A percentile compares a stretch with the other conserved stretches of the same genome.
Conservation (phyloP, 2,329 filamentous ascomycete species). For the Xylariaceae sp. region DNA sequence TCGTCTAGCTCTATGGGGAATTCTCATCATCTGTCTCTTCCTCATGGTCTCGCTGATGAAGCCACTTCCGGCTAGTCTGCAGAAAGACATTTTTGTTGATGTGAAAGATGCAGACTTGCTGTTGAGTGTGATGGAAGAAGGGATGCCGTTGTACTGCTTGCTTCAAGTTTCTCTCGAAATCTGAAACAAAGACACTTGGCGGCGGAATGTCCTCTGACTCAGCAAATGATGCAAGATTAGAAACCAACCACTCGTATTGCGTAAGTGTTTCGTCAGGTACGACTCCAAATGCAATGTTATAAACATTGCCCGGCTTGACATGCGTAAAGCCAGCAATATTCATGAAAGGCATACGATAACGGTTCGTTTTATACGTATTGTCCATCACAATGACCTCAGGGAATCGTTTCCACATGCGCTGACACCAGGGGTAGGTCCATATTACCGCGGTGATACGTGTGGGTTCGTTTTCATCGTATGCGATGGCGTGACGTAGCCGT, state of each 20-base stretch:
- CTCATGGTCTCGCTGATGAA: background rate
- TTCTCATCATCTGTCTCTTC: background rate
- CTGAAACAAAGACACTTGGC: background rate
- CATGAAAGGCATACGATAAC: background rate
- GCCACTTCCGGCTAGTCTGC: background rate
- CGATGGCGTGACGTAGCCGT: background rate
- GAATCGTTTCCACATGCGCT: background rate
- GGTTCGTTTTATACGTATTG: background rate
- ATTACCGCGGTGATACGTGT: background rate
- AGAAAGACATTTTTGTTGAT: background rate
- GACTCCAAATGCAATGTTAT: background rate
- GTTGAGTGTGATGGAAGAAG: background rate
- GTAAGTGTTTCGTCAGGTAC: background rate
- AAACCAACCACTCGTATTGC: background rate
- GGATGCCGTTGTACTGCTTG: background rate
- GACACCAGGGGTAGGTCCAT: background rate
- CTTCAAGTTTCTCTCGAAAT: background rate
- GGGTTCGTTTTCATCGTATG: background rate
- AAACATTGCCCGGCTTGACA: background rate
- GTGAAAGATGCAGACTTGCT: background rate
- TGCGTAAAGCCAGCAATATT: background rate
- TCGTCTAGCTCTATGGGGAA: no score
- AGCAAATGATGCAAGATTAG: background rate
- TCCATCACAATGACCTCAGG: background rate
- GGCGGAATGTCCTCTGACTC: background rate